phyloP scores from a whole-genome alignment of 75 land plant species.

The Isoetes taiwanensis region DNA sequence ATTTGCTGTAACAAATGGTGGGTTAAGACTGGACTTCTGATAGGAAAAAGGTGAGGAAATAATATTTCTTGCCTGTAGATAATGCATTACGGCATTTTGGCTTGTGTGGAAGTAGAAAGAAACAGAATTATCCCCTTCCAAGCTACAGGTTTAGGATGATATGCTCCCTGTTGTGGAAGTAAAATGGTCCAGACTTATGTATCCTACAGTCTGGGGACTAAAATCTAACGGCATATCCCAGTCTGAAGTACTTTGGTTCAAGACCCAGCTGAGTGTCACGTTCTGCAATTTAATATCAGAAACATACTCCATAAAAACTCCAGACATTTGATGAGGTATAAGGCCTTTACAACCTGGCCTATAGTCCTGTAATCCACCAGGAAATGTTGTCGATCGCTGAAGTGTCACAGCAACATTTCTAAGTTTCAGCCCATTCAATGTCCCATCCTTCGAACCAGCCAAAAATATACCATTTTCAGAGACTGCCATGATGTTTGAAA shows the following conservation, averaged over 20 bases:
- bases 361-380: constrained; percentile 73
- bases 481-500: constrained; percentile 46
- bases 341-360: constrained; percentile 83
- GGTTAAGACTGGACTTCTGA: no score
- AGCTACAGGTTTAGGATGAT: no score
- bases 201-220: constrained; percentile 38
- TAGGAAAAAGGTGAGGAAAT: no score
- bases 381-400: constrained; percentile 48
- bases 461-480: constrained; percentile 84
- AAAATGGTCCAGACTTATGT: constrained; percentile 32
- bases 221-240: constrained; percentile 57
- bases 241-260: neutral
- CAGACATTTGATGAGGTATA: constrained; percentile 48
- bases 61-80: no score
- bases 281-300: constrained; percentile 38
- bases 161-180: constrained; percentile 26
- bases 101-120: no score
- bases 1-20: no score
- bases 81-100: no score
- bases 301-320: constrained; percentile 65
- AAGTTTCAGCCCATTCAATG: constrained; percentile 37
- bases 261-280: constrained; percentile 53
- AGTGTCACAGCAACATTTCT: constrained; percentile 44
- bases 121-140: no score
- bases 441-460: constrained; percentile 47